Evolutionary conservation across 495 filamentous ascomycete genomes (phyloP).

Genomic region (Daldinia childiae): DNA sequence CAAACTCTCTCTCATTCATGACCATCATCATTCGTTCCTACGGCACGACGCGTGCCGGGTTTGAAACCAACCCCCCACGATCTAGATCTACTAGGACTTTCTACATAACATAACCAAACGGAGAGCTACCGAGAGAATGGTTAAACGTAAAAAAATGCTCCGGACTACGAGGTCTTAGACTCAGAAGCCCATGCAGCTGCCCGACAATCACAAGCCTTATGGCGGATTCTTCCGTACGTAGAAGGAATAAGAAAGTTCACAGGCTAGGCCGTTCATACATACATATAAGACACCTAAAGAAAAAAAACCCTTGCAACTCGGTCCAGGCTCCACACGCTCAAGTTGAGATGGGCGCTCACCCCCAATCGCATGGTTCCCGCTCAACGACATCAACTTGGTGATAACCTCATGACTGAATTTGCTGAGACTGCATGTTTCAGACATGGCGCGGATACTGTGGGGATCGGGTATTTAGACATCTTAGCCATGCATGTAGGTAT

Average conservation of each 20-base stretch:
- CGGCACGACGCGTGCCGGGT: neutral
- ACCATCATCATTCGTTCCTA: neutral
- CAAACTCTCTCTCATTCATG: neutral
- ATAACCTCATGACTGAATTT: neutral
- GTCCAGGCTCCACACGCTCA: neutral
- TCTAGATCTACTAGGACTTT: slow-evolving; percentile 16
- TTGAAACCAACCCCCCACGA: slow-evolving; percentile 11
- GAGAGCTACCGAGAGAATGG: slow-evolving; percentile 20
- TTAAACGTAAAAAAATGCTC: slow-evolving; percentile 24
- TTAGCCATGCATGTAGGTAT: neutral
- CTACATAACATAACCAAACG: neutral
- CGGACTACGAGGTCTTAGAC: slow-evolving; percentile 12
- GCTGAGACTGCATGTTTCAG: neutral
- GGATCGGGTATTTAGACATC: neutral
- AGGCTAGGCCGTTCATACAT: neutral
- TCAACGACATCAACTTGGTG: neutral
- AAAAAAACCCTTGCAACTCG: neutral
- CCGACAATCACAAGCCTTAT: neutral
- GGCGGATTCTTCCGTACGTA: neutral
- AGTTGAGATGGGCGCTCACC: neutral
- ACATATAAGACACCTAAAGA: neutral
- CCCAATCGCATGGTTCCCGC: neutral
- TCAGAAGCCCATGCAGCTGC: neutral
- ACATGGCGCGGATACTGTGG: neutral
- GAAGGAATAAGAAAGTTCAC: neutral